Evolutionary conservation across 2,329 filamentous ascomycete genomes (phyloP), one percentile per base, ranked within the genome.

Genomic region (Bipolaris cookei): DNA sequence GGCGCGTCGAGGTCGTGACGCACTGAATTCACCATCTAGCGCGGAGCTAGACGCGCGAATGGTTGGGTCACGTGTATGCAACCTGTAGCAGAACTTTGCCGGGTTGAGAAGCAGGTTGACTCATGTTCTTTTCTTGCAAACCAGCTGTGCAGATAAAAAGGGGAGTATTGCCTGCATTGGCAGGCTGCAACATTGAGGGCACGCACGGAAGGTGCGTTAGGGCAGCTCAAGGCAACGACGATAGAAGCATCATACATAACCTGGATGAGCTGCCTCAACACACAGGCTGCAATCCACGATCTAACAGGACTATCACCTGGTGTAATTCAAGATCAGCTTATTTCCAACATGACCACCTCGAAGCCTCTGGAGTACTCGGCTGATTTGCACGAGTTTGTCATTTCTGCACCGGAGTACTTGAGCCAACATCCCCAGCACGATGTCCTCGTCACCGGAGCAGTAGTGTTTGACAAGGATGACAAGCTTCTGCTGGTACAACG

Each of bases 401-500:
- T 76, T 28, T 43, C 66, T n/a, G 70, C 66, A 20, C 51, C 64
- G 23, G 68, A 69, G 2, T 76, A 66, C 39, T 61, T 74, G 4
- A 51, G 53, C 23, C 64, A 66, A 30, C 66, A 75, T 53, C 45
- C 65, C 8, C 57, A 74, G 28, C 69, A 69, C 43, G 41, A 70
- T n/a, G 51, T 65, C 7, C 54, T 77, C 11, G 71, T 61, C 16
- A 69, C 68, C 6, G 74, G 74, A 13, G 65, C 69, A 21, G 58
- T 70, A 1, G 67, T 77, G 1, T 77, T 77, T 60, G 63, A 76
- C 49, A 41, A 54, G 10, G 61, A 74, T 14, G 66, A 68, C 6
- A 71, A 70, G 35, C 38, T 77, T 32, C 66, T 77, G 6, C 65
- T 77, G 13, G 70, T 77, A 21, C 73, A 76, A 59, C 72, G 75